Conservation (phyloP, 345 rosid genomes). For the Turritis glabra region DNA sequence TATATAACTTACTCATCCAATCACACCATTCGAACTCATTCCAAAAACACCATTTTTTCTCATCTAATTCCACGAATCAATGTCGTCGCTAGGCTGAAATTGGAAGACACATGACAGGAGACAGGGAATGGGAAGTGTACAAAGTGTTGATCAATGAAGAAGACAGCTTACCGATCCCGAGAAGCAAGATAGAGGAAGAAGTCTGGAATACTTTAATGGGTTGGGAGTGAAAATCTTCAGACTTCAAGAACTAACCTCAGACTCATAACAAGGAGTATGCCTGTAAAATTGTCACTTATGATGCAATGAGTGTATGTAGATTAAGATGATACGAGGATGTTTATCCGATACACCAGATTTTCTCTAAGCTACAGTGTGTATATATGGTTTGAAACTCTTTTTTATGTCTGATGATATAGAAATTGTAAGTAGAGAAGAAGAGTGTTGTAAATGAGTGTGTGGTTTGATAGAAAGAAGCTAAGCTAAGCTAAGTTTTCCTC, state of each 20-base stretch:
- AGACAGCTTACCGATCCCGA: conserved; percentile 48
- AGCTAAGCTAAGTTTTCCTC: not conserved
- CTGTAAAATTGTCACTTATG: conserved; percentile 6
- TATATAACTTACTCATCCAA: conserved; percentile 18
- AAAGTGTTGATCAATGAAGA: conserved; percentile 81
- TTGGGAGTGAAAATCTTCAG: conserved; percentile 53
- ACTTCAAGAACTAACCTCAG: conserved; percentile 24
- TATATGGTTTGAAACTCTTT: too few relatives aligned
- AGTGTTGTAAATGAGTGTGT: conserved; percentile 22
- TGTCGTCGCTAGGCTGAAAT: conserved; percentile 69
- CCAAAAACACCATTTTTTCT: not conserved
- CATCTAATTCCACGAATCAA: not conserved
- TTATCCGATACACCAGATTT: not conserved
- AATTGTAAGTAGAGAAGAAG: not conserved
- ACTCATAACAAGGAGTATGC: conserved; percentile 4
- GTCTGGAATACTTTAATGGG: conserved; percentile 94
- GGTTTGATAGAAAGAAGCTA: conserved; percentile 8
- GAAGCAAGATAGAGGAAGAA: conserved; percentile 65
- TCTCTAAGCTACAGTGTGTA: not conserved
- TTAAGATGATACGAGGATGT: not conserved
- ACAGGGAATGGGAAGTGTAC: conserved; percentile 91
- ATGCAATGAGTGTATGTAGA: conserved; percentile 28
- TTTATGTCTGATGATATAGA: not conserved
- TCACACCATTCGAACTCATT: not conserved
- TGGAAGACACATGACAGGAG: conserved; percentile 69